Conservation (phyloP, 2,329 filamentous ascomycete species). For the Fusarium pseudocircinatum region DNA sequence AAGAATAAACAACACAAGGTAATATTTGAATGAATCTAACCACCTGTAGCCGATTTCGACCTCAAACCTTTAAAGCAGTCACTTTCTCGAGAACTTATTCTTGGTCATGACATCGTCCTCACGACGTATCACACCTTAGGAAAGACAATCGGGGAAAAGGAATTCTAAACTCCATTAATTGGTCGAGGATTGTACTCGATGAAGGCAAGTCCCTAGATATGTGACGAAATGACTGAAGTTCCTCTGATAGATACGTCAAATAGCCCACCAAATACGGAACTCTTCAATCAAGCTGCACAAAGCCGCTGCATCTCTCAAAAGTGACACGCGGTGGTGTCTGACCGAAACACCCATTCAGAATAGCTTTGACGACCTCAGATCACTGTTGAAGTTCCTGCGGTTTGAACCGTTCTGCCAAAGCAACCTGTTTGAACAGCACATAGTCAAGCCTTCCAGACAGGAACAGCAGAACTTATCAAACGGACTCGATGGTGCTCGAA, state of each 20-base stretch:
- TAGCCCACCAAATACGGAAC: slow-evolving; percentile 9
- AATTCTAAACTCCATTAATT: accelerated
- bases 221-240: accelerated
- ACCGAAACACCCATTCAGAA: slow-evolving; percentile 3
- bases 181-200: neutral
- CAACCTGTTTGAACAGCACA: neutral
- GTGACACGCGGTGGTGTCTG: accelerated
- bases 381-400: neutral
- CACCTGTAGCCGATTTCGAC: too few relatives aligned
- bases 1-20: too few relatives aligned
- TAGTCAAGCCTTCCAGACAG: neutral
- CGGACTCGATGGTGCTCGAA: accelerated
- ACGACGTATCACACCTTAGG: neutral
- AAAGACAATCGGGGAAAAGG: accelerated
- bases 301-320: accelerated
- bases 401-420: accelerated
- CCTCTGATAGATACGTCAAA: accelerated
- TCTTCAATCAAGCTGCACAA: accelerated
- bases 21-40: too few relatives aligned
- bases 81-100: neutral
- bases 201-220: neutral
- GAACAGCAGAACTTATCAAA: accelerated
- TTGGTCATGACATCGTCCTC: neutral
- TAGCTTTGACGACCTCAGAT: neutral
- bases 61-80: accelerated